Evolutionary conservation across 441 rosid species (phyloP).

Genomic region (Croton laevigatus): DNA sequence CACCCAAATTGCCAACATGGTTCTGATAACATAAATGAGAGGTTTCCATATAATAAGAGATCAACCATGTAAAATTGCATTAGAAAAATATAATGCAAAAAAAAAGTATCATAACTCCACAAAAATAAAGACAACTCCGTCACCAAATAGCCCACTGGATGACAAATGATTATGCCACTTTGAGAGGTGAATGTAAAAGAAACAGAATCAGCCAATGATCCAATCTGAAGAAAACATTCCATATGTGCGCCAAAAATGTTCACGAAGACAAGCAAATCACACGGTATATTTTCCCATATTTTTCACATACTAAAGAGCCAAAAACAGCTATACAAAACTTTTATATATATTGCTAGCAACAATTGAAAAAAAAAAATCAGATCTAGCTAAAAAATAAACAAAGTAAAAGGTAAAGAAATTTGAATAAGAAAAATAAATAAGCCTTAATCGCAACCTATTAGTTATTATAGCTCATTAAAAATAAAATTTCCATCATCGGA

Average conservation of each 20-base stretch:
- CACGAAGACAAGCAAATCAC: background rate
- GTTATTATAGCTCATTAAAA: background rate
- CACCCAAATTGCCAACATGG: conserved; percentile 39
- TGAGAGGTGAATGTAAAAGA: background rate
- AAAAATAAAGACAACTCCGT: background rate
- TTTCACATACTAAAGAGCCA: background rate
- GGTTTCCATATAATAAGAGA: conserved; percentile 5
- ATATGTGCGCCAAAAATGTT: background rate
- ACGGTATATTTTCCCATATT: background rate
- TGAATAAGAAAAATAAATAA: background rate
- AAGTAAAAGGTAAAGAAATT: background rate
- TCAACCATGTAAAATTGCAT: background rate
- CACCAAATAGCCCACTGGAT: conserved; percentile 2
- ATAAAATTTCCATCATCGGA: background rate
- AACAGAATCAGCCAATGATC: background rate
- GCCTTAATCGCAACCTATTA: background rate
- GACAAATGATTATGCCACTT: background rate
- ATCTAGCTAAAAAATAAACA: background rate
- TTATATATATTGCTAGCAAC: background rate
- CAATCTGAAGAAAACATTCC: background rate
- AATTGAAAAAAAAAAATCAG: conserved; percentile 11
- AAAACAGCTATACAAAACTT: background rate
- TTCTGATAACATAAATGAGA: conserved; percentile 34
- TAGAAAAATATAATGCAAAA: background rate
- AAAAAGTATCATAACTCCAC: background rate